Conservation (phyloP, 2,329 filamentous ascomycete species). For the Colletotrichum liriopes region DNA sequence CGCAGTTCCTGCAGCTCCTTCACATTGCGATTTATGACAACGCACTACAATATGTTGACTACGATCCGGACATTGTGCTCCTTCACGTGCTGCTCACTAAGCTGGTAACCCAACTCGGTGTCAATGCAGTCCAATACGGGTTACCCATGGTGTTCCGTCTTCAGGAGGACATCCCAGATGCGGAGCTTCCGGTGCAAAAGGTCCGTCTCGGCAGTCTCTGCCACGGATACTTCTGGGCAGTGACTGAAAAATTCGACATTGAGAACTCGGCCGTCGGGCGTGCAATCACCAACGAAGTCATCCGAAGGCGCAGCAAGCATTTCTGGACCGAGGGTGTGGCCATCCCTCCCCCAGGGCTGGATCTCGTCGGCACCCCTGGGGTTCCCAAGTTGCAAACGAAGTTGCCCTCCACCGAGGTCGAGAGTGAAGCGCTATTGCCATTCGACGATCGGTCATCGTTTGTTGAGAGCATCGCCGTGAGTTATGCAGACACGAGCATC, state of each 20-base stretch:
- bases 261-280: constrained; percentile 78
- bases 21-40: constrained; percentile 94
- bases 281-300: constrained; percentile 83
- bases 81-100: constrained; percentile 83
- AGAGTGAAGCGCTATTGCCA: constrained; percentile 77
- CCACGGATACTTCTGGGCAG: constrained; percentile 89
- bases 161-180: constrained; percentile 84
- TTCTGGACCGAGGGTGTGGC: constrained; percentile 85
- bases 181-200: constrained; percentile 78
- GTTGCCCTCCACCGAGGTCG: constrained; percentile 68
- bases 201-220: constrained; percentile 87
- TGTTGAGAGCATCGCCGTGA: constrained; percentile 80
- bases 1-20: constrained; percentile 85
- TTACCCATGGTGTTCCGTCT: constrained; percentile 91
- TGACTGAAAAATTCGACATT: constrained; percentile 84
- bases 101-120: constrained; percentile 82
- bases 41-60: constrained; percentile 80
- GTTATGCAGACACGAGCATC: constrained; percentile 75
- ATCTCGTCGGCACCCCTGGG: constrained; percentile 72
- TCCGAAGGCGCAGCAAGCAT: constrained; percentile 78
- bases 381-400: constrained; percentile 59
- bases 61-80: constrained; percentile 81
- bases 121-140: constrained; percentile 85
- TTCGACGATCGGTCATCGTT: constrained; percentile 82
- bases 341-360: constrained; percentile 77